phyloP scores from a whole-genome alignment of 75 land plant species.

The Sequoia sempervirens region DNA sequence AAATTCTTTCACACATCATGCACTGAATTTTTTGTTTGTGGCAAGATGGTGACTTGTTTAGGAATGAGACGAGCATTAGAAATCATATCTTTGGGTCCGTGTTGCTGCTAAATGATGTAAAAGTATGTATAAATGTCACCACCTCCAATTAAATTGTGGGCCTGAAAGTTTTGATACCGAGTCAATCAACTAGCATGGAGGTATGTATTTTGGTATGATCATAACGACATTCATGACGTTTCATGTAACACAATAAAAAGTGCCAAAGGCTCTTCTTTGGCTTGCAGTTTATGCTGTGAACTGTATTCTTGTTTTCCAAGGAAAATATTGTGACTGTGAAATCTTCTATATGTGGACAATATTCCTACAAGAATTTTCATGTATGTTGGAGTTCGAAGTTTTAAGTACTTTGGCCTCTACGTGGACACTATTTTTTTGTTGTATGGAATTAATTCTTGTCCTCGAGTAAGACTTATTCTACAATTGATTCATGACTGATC shows the following conservation, averaged over 20 bases:
- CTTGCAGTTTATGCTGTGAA: constrained; percentile 5
- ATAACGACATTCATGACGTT: background rate
- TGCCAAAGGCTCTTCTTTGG: constrained; percentile 2
- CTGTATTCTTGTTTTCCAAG: background rate
- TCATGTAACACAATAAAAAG: constrained; percentile 1
- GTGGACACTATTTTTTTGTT: no score
- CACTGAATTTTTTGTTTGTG: constrained; percentile 3
- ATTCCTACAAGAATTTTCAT: background rate
- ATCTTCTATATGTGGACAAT: background rate
- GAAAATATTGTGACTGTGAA: background rate
- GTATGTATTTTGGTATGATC: background rate
- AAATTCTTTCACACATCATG: background rate
- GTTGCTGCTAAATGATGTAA: background rate
- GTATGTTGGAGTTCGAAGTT: background rate
- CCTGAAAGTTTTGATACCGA: background rate
- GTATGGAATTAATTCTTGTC: no score
- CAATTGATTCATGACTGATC: background rate
- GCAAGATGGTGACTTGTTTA: background rate
- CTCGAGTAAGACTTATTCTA: no score
- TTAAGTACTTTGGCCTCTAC: no score
- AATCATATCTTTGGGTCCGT: background rate
- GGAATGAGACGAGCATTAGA: background rate
- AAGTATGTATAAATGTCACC: background rate
- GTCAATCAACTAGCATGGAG: background rate
- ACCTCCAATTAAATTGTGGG: background rate